Evolutionary conservation across 2,329 filamentous ascomycete species (phyloP).

Genomic region (Neonectria hederae): DNA sequence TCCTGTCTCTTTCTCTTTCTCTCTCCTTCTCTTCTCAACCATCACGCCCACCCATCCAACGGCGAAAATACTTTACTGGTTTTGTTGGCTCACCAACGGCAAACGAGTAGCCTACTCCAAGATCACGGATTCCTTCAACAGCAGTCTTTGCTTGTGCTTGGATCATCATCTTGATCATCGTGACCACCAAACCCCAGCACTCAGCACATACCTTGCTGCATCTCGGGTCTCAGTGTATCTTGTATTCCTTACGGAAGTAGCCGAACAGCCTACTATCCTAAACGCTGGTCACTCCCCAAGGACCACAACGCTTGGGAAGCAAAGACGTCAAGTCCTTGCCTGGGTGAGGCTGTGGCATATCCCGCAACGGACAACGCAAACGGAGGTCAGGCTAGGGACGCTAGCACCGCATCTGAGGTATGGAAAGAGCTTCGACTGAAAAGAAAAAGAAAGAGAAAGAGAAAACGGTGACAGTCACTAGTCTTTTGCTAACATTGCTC

Average conservation of each 20-base stretch:
- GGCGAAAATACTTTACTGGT: neutral
- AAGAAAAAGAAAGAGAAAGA: no score
- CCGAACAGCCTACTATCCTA: no score
- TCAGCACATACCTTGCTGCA: neutral
- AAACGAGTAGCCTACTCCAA: neutral
- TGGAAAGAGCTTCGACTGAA: neutral
- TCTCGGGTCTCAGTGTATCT: neutral
- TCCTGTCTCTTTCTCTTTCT: neutral
- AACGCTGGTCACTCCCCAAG: no score
- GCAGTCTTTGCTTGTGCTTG: neutral
- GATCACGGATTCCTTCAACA: neutral
- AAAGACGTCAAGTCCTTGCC: neutral
- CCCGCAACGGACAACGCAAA: neutral
- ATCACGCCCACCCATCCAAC: neutral
- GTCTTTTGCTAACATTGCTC: neutral
- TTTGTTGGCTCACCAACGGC: neutral
- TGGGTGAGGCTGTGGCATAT: neutral
- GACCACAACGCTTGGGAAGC: neutral
- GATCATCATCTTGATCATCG: neutral
- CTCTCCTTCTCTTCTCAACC: neutral
- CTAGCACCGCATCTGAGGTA: neutral
- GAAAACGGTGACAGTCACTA: no score
- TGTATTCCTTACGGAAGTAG: neutral
- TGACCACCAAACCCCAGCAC: neutral
- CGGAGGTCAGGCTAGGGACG: neutral